Evolutionary conservation across 148 eudicot genomes (phyloP), one percentile per base, ranked within the genome.

Genomic region (Suaeda aralocaspica): DNA sequence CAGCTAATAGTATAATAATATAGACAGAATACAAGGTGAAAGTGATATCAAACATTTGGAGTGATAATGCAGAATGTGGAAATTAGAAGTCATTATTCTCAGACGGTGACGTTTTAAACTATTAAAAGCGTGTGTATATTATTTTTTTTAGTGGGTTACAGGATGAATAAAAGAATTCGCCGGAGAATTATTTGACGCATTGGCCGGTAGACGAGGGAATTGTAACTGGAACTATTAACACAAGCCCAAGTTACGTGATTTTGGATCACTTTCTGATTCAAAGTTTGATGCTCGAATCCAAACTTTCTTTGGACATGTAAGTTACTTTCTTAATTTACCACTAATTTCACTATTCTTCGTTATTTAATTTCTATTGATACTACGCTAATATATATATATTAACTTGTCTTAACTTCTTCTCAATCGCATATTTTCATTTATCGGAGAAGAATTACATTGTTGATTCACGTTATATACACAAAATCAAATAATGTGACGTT

Each of bases 291-390:
- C 88, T 67, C 79, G 88, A 11, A 77, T 84, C 51, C 85, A 84
- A 26, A 84, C 88, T 41, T 84, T 84, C 80, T 84, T 84, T 68
- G n/a, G 88, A 84, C 75, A 84, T 84, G 88, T 84, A 72, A 64
- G 83, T 53, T 60, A 60, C 22, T 33, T 21, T 4, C 22, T 19
- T 28, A 45, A 14, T 46, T 4, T 1, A n/a, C 55, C 41, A 36
- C 41, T 36, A 36, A 36, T 36, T 36, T 36, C 41, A 46, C 50
- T 14, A 13, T 5, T 16, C 0, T 13, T 19, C 50, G 10, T 42
- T 42, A 2, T 5, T 42, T 42, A 42, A 42, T n/a, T n/a, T 36
- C n/a, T 36, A 4, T 46, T 12, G 15, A 46, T 46, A 46, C 19
- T 14, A 46, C 18, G 3, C 3, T 46, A 2, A 46, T 46, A n/a